A percentile compares a stretch with the other conserved stretches of the same genome.
phyloP scores from a whole-genome alignment of 805 yeast genomes.

The Candida pseudofarinosa region DNA sequence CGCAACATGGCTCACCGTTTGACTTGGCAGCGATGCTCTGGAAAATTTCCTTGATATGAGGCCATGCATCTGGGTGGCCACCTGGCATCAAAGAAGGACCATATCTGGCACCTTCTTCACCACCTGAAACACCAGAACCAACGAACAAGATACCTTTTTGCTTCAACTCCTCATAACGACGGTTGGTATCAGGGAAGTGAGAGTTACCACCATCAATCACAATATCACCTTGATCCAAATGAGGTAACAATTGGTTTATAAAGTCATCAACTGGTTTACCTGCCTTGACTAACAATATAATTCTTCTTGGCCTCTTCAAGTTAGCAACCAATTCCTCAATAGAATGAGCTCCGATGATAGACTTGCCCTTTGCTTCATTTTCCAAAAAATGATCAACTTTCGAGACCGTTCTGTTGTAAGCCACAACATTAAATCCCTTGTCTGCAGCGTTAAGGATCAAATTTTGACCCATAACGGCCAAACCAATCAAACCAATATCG shows the following conservation, averaged over 20 bases:
- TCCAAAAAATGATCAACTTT: slow-evolving; percentile 92
- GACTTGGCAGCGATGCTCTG: slow-evolving; percentile 94
- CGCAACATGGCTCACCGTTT: slow-evolving; percentile 99
- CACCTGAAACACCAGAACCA: slow-evolving; percentile 99
- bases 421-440: slow-evolving; percentile 97
- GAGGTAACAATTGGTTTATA: slow-evolving; percentile 83
- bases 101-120: slow-evolving; percentile 99
- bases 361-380: slow-evolving; percentile 96
- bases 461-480: slow-evolving; percentile 99
- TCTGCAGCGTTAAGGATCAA: slow-evolving; percentile 96
- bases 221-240: slow-evolving; percentile 94
- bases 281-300: slow-evolving; percentile 91
- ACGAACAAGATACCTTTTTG: slow-evolving; percentile 85
- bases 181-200: slow-evolving; percentile 97
- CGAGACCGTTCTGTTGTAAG: slow-evolving; percentile 95
- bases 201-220: slow-evolving; percentile 99
- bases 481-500: slow-evolving; percentile 97
- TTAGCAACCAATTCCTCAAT: slow-evolving; percentile 81
- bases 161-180: slow-evolving; percentile 88
- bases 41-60: slow-evolving; percentile 93
- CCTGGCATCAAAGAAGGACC: slow-evolving; percentile 99
- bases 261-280: slow-evolving; percentile 92
- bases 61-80: slow-evolving; percentile 98
- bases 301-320: slow-evolving; percentile 96
- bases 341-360: slow-evolving; percentile 93